These are phyloP conservation scores for Irpex sp. DNA, from an alignment of 1,284 basidiomycete species.

Conservation along the genomic window DNA sequence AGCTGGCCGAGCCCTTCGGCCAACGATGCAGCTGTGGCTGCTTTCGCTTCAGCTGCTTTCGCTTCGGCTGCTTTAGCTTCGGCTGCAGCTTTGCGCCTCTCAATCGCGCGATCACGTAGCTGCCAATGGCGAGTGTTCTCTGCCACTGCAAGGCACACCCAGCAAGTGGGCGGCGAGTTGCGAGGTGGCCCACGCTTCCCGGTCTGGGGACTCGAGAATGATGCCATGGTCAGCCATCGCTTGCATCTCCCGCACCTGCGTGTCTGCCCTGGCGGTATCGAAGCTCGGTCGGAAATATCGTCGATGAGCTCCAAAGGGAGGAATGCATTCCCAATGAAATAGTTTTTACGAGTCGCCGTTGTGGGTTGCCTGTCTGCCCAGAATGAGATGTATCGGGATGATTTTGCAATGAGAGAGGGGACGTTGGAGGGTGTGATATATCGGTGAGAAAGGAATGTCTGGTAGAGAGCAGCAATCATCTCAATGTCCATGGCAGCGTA, in stretches of 20 bases:
- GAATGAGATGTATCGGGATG: not conserved
- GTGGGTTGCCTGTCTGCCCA: not conserved
- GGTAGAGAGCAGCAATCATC: constrained; percentile 3
- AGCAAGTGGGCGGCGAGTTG: not conserved
- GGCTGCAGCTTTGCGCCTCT: not conserved
- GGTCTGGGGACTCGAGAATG: not conserved
- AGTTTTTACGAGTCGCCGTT: not conserved
- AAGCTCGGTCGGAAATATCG: not conserved
- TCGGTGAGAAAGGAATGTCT: not conserved
- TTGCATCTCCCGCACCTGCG: not conserved
- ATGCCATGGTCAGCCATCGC: not conserved
- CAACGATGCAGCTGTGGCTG: too few relatives aligned
- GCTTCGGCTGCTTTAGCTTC: not conserved
- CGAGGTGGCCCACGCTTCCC: not conserved
- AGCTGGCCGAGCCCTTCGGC: too few relatives aligned
- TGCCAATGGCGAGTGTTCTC: not conserved
- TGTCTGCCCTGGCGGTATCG: not conserved
- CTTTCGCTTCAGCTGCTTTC: not conserved
- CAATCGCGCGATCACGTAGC: not conserved
- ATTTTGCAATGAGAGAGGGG: not conserved
- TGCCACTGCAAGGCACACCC: not conserved
- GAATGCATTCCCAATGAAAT: not conserved
- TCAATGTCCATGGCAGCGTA: constrained; percentile 6
- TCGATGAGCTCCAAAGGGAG: not conserved
- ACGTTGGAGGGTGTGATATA: not conserved